Conservation (phyloP, 2,329 filamentous ascomycete species). For the Epichloe gansuensis region DNA sequence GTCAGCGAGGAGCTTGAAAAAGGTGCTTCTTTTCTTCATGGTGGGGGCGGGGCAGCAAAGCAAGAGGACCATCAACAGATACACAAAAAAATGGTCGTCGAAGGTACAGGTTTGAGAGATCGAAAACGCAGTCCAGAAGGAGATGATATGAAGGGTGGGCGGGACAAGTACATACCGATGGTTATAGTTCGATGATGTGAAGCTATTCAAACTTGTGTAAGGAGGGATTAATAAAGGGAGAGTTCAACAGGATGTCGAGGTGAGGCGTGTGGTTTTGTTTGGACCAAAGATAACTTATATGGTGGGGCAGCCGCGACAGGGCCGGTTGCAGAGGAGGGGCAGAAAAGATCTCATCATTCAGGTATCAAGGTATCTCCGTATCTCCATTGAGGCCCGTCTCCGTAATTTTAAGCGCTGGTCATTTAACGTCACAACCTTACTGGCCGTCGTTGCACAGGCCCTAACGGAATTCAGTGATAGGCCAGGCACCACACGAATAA, state of each 20-base stretch:
- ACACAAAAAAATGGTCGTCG: background rate
- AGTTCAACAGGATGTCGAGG: constrained; percentile 2
- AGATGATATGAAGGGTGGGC: background rate
- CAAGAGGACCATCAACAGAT: background rate
- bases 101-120: background rate
- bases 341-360: constrained; percentile 12
- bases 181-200: background rate
- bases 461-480: background rate
- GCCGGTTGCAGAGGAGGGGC: constrained; percentile 5
- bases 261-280: constrained; percentile 1
- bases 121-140: background rate
- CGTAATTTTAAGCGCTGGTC: background rate
- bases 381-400: background rate
- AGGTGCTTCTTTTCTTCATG: background rate
- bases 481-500: background rate
- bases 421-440: background rate
- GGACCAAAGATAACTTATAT: constrained; percentile 4
- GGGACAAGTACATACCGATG: background rate
- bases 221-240: background rate
- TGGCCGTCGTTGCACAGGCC: background rate
- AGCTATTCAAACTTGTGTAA: background rate
- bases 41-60: constrained; percentile 5
- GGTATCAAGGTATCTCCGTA: background rate
- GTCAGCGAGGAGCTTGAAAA: constrained; percentile 1
- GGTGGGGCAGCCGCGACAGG: constrained; percentile 11